Percentiles rank a stretch among this genome's conserved stretches.
These are phyloP conservation scores for Tetrapyrgos nigripes DNA, from an alignment of 1,284 basidiomycete genomes.

Conservation along the genomic window DNA sequence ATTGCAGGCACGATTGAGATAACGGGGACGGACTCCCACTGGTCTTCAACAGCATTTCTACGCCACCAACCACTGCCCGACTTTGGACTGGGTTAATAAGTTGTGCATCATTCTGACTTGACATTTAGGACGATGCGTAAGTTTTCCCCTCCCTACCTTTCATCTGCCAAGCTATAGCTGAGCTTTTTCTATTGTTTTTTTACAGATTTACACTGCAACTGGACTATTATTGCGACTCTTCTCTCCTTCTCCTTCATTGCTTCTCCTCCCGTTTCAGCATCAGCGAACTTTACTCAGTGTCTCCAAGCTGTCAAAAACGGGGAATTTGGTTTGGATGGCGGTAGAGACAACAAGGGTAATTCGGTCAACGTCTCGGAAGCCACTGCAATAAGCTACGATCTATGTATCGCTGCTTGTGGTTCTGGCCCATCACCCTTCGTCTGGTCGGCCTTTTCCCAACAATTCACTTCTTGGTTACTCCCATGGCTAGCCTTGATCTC, in stretches of 20 bases:
- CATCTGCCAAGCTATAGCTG: no score
- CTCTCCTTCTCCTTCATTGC: not conserved
- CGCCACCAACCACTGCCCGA: no score
- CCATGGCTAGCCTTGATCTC: slow-evolving; percentile 36
- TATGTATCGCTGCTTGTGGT: slow-evolving; percentile 28
- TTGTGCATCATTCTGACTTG: no score
- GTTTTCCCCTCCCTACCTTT: no score
- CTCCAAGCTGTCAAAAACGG: slow-evolving; percentile 19
- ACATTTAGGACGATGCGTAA: no score
- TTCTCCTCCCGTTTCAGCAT: not conserved
- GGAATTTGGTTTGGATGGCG: slow-evolving; percentile 6
- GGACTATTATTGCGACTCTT: not conserved
- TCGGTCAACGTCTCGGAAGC: slow-evolving; percentile 23
- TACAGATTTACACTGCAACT: not conserved
- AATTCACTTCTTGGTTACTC: slow-evolving; percentile 35
- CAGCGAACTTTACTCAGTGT: slow-evolving; percentile 22
- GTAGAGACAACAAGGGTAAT: slow-evolving; percentile 22
- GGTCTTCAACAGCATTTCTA: no score
- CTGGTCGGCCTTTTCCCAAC: slow-evolving; percentile 29
- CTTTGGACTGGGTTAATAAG: no score
- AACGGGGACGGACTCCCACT: no score
- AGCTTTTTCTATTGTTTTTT: no score
- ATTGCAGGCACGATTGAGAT: no score
- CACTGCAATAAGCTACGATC: slow-evolving; percentile 28
- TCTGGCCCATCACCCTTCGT: slow-evolving; percentile 20